Base-by-base conservation (phyloP, 2,329 filamentous ascomycete species). In the Ophiostoma ips region DNA sequence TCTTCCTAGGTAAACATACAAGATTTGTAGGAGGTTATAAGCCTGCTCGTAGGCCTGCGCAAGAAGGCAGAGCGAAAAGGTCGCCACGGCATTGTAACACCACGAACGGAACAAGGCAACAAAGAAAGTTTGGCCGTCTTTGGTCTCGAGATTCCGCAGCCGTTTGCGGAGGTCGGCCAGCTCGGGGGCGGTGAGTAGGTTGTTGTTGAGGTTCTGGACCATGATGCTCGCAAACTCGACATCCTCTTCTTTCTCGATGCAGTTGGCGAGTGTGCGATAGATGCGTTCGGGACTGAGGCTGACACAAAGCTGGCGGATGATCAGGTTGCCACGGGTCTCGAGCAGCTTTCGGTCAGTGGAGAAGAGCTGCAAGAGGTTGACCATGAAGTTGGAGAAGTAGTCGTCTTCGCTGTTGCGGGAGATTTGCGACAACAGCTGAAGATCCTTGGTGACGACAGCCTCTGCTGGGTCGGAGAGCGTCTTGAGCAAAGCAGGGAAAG, bases 191-290 rank as follows among this genome's bases (percentile, higher is more conserved):
- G 94, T 98, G 57, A 98, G 95, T 50, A 98, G 80, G 60, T 98
- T 98, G 65, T 98, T 98, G 69, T 98, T 98, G 48, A 98, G 73
- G 60, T 96, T 96, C 64, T 98, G 92, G 30, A 98, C 88, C 92
- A 98, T 98, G 59, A 98, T 96, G 62, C 90, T 95, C 15, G 92
- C 90, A 66, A 98, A 98, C 63, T 98, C 94, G 38, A 98, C 80
- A 62, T 98, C 92, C 67, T 96, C 92, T 64, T 98, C 92, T 61
- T 89, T 94, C 64, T 96, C 92, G 10, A 98, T 84, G 58, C 92
- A 95, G 59, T 98, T 92, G 24, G 92, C 94, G 55, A 98, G 73
- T 2, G 88, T 96, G 31, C 92, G 81, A 61, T 96, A 98, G 52
- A 98, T 98, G 43, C 89, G 79, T 64, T 98, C 92, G 0, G 92